Evolutionary conservation across 371 early-diverging fungal species (phyloP).

Genomic region (Actinomucor elegans): DNA sequence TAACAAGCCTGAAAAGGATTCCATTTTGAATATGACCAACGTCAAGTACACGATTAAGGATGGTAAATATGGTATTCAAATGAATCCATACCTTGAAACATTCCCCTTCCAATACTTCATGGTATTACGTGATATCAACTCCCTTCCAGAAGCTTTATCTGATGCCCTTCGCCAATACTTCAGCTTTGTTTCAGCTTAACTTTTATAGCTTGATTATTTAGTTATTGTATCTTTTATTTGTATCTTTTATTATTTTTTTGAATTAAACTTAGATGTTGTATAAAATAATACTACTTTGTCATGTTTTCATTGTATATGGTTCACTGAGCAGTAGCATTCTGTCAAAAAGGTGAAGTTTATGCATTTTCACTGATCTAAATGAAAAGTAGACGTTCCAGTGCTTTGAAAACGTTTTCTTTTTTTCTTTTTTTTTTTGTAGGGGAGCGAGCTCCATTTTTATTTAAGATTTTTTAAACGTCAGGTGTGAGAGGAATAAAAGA

Average conservation of each 20-base stretch:
- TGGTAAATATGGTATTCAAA: slow-evolving; percentile 69
- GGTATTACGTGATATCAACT: slow-evolving; percentile 84
- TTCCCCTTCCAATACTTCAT: slow-evolving; percentile 98
- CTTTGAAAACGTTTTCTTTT: no score
- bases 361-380: no score
- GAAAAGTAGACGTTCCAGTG: no score
- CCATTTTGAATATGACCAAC: slow-evolving; percentile 84
- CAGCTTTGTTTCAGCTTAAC: slow-evolving; percentile 55
- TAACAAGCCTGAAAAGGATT: slow-evolving; percentile 80
- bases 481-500: no score
- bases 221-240: neutral
- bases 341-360: no score
- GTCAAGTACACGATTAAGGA: slow-evolving; percentile 74
- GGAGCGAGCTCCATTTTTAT: no score
- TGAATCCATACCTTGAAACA: slow-evolving; percentile 91
- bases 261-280: no score
- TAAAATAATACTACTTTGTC: no score
- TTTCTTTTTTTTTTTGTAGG: no score
- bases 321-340: no score
- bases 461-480: no score
- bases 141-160: slow-evolving; percentile 85
- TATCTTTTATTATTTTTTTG: neutral
- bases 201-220: neutral
- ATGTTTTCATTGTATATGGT: no score
- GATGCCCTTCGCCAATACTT: slow-evolving; percentile 96